These are phyloP conservation scores for Malbranchea zuffiana DNA, from an alignment of 2,329 filamentous ascomycete genomes.

Conservation along the genomic window DNA sequence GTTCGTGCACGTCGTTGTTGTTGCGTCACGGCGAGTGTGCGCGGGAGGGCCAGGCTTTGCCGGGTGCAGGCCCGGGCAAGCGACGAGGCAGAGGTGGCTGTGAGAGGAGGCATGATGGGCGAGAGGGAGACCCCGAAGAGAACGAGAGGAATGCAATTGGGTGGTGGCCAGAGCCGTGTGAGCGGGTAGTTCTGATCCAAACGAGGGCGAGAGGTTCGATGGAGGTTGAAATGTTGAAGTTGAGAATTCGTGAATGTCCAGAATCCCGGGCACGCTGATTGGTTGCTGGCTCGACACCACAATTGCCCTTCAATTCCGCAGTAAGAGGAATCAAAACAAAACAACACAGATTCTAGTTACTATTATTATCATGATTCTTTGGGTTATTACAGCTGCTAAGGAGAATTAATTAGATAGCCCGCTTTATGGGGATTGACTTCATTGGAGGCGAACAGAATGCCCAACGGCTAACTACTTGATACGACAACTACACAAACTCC, in stretches of 20 bases:
- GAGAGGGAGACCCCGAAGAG: slow-evolving; percentile 19
- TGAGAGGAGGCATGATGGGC: slow-evolving; percentile 54
- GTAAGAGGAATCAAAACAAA: no score
- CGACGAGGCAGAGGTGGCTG: slow-evolving; percentile 52
- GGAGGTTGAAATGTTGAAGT: slow-evolving; percentile 19
- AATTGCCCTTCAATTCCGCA: neutral
- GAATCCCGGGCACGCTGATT: slow-evolving; percentile 34
- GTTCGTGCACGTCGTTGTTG: slow-evolving; percentile 30
- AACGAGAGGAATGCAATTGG: slow-evolving; percentile 22
- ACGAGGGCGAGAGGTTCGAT: slow-evolving; percentile 13
- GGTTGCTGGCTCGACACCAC: slow-evolving; percentile 17
- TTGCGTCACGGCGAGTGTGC: slow-evolving; percentile 29
- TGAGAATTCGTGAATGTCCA: slow-evolving; percentile 28
- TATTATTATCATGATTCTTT: no score
- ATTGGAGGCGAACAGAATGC: no score
- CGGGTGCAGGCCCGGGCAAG: slow-evolving; percentile 51
- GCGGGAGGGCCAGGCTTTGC: slow-evolving; percentile 36
- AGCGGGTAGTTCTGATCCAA: slow-evolving; percentile 7
- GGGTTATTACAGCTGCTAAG: no score
- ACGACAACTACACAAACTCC: no score
- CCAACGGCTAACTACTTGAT: no score
- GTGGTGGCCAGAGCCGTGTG: slow-evolving; percentile 17
- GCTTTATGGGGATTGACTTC: no score
- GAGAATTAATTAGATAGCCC: no score
- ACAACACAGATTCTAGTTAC: no score